Conservation (phyloP, 179 eudicot genomes). For the Dionaea muscipula region DNA sequence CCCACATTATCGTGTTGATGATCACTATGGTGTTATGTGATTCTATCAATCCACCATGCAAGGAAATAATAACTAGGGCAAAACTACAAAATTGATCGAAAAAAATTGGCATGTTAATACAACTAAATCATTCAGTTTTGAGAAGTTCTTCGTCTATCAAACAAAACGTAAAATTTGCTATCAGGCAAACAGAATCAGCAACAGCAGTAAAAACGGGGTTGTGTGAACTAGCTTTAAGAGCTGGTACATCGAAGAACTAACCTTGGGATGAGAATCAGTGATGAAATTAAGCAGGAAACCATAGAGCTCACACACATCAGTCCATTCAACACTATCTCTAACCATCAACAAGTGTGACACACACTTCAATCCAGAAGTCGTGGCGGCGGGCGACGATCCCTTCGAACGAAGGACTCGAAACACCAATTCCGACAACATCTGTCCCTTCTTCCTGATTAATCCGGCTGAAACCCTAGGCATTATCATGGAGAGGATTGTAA, state of each 20-base stretch:
- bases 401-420: constrained; percentile 20
- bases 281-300: constrained; percentile 34
- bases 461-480: constrained; percentile 27
- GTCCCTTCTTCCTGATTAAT: constrained; percentile 31
- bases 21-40: too few relatives aligned
- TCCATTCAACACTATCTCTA: constrained; percentile 38
- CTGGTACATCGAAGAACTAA: constrained; percentile 6
- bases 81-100: too few relatives aligned
- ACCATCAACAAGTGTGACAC: constrained; percentile 29
- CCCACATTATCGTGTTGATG: too few relatives aligned
- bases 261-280: constrained; percentile 50
- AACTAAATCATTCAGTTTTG: too few relatives aligned
- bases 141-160: too few relatives aligned
- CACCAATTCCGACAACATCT: constrained; percentile 29
- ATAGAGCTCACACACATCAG: constrained; percentile 26
- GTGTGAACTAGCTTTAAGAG: too few relatives aligned
- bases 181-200: too few relatives aligned
- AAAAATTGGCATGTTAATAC: too few relatives aligned
- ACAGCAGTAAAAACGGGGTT: too few relatives aligned
- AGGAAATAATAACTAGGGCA: too few relatives aligned
- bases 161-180: too few relatives aligned
- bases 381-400: constrained; percentile 20
- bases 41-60: too few relatives aligned
- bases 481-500: constrained; percentile 32
- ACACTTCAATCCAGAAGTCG: constrained; percentile 39